Evolutionary conservation across 2,329 filamentous ascomycete genomes (phyloP).

Genomic region (Chaetomiaceae sp.): DNA sequence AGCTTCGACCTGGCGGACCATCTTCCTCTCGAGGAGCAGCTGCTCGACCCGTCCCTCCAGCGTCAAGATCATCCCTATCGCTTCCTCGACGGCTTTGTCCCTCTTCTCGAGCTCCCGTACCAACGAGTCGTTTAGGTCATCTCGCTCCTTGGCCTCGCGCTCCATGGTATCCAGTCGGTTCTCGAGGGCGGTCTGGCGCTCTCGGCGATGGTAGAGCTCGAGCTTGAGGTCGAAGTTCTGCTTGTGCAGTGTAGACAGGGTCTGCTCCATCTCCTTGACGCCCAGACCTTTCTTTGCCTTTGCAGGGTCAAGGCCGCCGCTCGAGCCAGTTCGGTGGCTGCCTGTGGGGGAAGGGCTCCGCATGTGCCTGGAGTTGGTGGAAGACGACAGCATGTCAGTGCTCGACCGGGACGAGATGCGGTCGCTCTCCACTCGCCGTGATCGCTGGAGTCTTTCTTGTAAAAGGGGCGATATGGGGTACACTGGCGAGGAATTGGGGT

Average conservation of each 20-base stretch:
- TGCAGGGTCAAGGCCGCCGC: slow-evolving; percentile 35
- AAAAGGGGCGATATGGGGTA: slow-evolving; percentile 45
- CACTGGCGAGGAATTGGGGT: slow-evolving; percentile 19
- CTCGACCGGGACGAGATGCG: slow-evolving; percentile 36
- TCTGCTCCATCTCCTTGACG: slow-evolving; percentile 65
- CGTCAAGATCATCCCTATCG: slow-evolving; percentile 62
- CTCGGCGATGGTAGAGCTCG: slow-evolving; percentile 64
- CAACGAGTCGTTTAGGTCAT: slow-evolving; percentile 52
- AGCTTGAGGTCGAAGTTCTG: slow-evolving; percentile 75
- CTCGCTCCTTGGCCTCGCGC: slow-evolving; percentile 46
- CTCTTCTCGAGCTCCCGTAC: slow-evolving; percentile 59
- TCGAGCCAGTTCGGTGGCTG: slow-evolving; percentile 40
- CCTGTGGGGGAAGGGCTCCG: slow-evolving; percentile 38
- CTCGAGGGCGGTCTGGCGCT: slow-evolving; percentile 54
- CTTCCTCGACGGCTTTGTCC: slow-evolving; percentile 66
- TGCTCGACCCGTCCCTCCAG: slow-evolving; percentile 57
- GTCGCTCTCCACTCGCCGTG: slow-evolving; percentile 46
- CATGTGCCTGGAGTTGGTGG: slow-evolving; percentile 35
- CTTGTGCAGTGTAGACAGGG: slow-evolving; percentile 64
- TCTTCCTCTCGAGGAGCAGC: slow-evolving; percentile 48
- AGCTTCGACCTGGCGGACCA: slow-evolving; percentile 47
- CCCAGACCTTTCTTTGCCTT: slow-evolving; percentile 55
- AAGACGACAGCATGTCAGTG: slow-evolving; percentile 36
- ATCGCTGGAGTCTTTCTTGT: slow-evolving; percentile 50
- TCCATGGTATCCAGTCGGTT: slow-evolving; percentile 52